Evolutionary conservation across 768 basidiomycete genomes (phyloP), one percentile per base, ranked within the genome.

Genomic region (Guyanaporus albipodus): DNA sequence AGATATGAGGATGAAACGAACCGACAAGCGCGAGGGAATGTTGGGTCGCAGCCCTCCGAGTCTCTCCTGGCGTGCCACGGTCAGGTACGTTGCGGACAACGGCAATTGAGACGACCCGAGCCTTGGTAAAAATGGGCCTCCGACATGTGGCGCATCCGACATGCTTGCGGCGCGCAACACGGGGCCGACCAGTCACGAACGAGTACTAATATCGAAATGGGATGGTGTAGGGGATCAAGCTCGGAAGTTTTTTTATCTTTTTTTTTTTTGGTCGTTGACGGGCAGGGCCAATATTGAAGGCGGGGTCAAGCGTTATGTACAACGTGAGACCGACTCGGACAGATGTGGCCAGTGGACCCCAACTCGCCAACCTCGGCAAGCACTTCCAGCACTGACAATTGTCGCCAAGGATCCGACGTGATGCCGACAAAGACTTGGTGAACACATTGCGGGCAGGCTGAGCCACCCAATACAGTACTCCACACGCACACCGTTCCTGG

Each of bases 21-120:
- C 50, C 39, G 28, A 6, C 8, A n/a, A 27, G 23, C 28, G 8
- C 33, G 10, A 40, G 34, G 35, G 28, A 22, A 22, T 21, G 19
- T 37, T 18, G 32, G n/a, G 18, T 22, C 8, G 24, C 39, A 27
- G 4, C 28, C 24, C 15, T 35, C n/a, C n/a, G n/a, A n/a, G n/a
- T n/a, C n/a, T n/a, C n/a, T n/a, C n/a, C n/a, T n/a, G n/a, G 33
- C 19, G 36, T 42, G 55, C 41, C 31, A 46, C 31, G 27, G 7
- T 33, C 53, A 59, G 56, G 56, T 17, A 56, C 56, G 34, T n/a
- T 17, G 44, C 23, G 14, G 15, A 24, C 6, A n/a, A 17, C 15
- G 18, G 28, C 44, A 44, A 39, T 58, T 49, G 38, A 41, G 45
- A 29, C 17, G 46, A 44, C 51, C 36, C 39, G 31, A 42, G 6